phyloP scores from a whole-genome alignment of 2,329 filamentous ascomycete genomes.

The Xylariaceae sp. region DNA sequence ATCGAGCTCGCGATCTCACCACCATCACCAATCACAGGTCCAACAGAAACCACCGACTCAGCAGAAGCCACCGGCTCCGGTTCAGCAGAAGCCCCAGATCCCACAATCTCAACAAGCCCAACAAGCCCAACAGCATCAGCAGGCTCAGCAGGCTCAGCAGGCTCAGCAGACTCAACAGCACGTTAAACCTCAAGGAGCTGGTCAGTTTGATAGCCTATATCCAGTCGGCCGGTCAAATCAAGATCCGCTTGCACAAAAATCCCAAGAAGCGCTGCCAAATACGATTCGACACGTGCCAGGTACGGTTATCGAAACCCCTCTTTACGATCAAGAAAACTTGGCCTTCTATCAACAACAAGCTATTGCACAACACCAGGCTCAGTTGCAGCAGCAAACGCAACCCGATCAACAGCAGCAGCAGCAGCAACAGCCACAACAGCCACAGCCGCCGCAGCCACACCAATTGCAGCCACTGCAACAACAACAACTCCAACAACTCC shows the following conservation, averaged over 20 bases:
- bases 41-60: too few relatives aligned
- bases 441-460: conserved; percentile 3
- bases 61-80: too few relatives aligned
- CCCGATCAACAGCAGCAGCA: conserved; percentile 15
- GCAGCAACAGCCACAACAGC: background rate
- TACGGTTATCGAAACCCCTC: conserved; percentile 40
- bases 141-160: too few relatives aligned
- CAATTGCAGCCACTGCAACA: background rate
- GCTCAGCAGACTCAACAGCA: background rate
- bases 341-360: conserved; percentile 38
- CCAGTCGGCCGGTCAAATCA: conserved; percentile 37
- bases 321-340: conserved; percentile 42
- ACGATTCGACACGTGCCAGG: conserved; percentile 46
- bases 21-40: background rate
- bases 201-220: conserved; percentile 37
- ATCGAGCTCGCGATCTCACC: conserved; percentile 18
- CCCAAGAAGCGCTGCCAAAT: conserved; percentile 35
- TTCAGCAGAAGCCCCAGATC: too few relatives aligned
- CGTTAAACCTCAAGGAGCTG: conserved; percentile 35
- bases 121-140: background rate
- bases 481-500: background rate
- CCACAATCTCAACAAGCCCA: too few relatives aligned
- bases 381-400: conserved; percentile 25
- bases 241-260: conserved; percentile 37
- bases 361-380: conserved; percentile 26